Conservation (phyloP, 257 asterid genomes). For the Thymus mandschuricus region DNA sequence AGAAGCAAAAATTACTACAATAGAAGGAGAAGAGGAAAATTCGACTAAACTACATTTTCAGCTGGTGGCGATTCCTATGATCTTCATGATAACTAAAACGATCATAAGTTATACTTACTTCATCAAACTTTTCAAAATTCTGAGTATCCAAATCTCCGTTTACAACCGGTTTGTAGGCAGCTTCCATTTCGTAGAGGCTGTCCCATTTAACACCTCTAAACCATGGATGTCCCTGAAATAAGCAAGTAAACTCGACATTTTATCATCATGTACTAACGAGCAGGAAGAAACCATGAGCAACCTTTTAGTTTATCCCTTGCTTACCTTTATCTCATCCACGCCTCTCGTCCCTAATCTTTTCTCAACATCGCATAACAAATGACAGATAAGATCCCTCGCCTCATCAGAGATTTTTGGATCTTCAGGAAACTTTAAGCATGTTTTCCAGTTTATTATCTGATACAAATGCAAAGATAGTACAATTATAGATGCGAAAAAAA, state of each 20-base stretch:
- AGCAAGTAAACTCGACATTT: neutral
- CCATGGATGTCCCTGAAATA: slow-evolving; percentile 91
- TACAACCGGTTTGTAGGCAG: slow-evolving; percentile 87
- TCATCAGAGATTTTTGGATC: slow-evolving; percentile 84
- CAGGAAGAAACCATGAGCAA: neutral
- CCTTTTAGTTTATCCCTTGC: neutral
- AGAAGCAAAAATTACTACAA: slow-evolving; percentile 10
- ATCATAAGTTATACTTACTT: slow-evolving; percentile 50
- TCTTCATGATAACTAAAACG: slow-evolving; percentile 5
- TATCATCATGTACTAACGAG: slow-evolving; percentile 4
- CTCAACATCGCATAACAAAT: slow-evolving; percentile 87
- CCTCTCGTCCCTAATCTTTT: slow-evolving; percentile 92
- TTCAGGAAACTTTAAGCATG: slow-evolving; percentile 93
- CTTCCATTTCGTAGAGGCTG: slow-evolving; percentile 85
- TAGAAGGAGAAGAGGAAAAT: neutral
- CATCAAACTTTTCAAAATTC: slow-evolving; percentile 90
- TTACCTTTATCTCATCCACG: slow-evolving; percentile 92
- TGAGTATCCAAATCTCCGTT: slow-evolving; percentile 93
- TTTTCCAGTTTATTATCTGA: slow-evolving; percentile 91
- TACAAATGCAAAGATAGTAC: slow-evolving; percentile 17
- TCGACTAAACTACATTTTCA: neutral
- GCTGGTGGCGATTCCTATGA: neutral
- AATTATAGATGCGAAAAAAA: slow-evolving; percentile 11
- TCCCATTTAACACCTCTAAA: slow-evolving; percentile 81
- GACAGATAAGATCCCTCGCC: slow-evolving; percentile 90